A percentile compares a stretch with the other conserved stretches of the same genome.
These are phyloP conservation scores for Xanthoconium stramineum DNA, from an alignment of 768 basidiomycete genomes.

Conservation along the genomic window DNA sequence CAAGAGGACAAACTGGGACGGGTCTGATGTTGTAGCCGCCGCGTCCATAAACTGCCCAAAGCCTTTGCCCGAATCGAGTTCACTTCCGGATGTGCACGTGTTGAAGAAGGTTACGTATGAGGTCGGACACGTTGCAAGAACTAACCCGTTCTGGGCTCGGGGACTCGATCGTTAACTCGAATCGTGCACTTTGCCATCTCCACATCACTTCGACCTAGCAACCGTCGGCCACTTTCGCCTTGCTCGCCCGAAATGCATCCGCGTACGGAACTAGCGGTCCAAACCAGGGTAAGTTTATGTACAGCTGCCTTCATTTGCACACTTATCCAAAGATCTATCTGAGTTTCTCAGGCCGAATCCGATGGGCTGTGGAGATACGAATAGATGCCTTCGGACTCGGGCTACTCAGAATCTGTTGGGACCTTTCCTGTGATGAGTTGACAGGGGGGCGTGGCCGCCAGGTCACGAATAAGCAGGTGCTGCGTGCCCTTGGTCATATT, in stretches of 20 bases:
- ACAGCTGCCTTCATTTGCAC: slow-evolving; percentile 12
- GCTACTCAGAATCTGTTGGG: slow-evolving; percentile 13
- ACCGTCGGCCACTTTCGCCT: slow-evolving; percentile 16
- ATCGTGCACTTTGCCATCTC: slow-evolving; percentile 14
- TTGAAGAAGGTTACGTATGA: slow-evolving; percentile 21
- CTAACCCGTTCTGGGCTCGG: slow-evolving; percentile 24
- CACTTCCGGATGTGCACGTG: slow-evolving; percentile 29
- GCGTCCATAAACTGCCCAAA: slow-evolving; percentile 10
- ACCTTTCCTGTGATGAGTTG: slow-evolving; percentile 20
- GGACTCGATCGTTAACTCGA: slow-evolving; percentile 26
- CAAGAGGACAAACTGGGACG: slow-evolving; percentile 12
- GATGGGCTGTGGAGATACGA: slow-evolving; percentile 26
- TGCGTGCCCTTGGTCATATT: slow-evolving; percentile 30
- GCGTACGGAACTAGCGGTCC: slow-evolving; percentile 9
- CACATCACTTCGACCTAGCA: slow-evolving; percentile 23
- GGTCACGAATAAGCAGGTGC: slow-evolving; percentile 13
- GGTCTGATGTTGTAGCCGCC: slow-evolving; percentile 17
- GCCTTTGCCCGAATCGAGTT: slow-evolving; percentile 13
- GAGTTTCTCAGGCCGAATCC: slow-evolving; percentile 21
- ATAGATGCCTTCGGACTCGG: slow-evolving; percentile 20
- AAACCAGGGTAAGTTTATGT: slow-evolving; percentile 23
- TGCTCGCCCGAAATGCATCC: slow-evolving; percentile 4
- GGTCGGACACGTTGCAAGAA: slow-evolving; percentile 21
- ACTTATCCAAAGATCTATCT: slow-evolving; percentile 17
- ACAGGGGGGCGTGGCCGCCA: slow-evolving; percentile 16